Base-by-base conservation (phyloP, 2,329 filamentous ascomycete genomes). In the Fusarium sarcochroum region DNA sequence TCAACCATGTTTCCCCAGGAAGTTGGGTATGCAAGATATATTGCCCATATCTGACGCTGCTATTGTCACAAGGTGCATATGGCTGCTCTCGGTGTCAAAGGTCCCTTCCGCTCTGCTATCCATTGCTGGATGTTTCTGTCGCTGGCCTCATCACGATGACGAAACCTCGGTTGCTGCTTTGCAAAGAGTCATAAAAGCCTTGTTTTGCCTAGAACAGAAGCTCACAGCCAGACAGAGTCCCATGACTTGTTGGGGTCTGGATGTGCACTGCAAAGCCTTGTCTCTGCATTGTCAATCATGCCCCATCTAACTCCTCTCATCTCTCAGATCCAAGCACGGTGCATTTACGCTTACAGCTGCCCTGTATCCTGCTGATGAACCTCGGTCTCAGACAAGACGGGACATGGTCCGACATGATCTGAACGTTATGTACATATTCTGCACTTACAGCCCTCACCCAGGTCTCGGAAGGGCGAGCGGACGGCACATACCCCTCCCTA, bases 1-100 rank as follows among this genome's bases (percentile, higher is more conserved):
- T 41, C 27, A 54, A 48, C 46, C 41, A 58, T 65, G 42, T 58
- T 48, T 58, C 48, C 58, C 57, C 53, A 42, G 57, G 48, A 57
- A 51, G 54, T 48, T 56, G 41, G 44, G 57, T 54, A 73, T 73
- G 71, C 72, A 73, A 72, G 68, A 73, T 68, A 73, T 48, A 49
- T 30, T 47, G 23, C 23, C 25, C 34, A 58, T 64, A 21, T 34
- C 54, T 15, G 71, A 67, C 62, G 68, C 55, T 54, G 51, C 42
- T 65, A 59, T 54, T 52, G 35, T 47, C 59, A 46, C 38, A 47
- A 45, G 58, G 50, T 38, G 7, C 32, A 55, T 45, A 34, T 30
- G 58, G 50, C 37, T 45, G 38, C 23, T 42, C 7, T 40, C 38
- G 15, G 37, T 59, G 30, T 17, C 17, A 51, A 42, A 18, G n/a